Evolutionary conservation across 2,329 filamentous ascomycete species (phyloP).

Genomic region (Ceratocystiopsis sp.): DNA sequence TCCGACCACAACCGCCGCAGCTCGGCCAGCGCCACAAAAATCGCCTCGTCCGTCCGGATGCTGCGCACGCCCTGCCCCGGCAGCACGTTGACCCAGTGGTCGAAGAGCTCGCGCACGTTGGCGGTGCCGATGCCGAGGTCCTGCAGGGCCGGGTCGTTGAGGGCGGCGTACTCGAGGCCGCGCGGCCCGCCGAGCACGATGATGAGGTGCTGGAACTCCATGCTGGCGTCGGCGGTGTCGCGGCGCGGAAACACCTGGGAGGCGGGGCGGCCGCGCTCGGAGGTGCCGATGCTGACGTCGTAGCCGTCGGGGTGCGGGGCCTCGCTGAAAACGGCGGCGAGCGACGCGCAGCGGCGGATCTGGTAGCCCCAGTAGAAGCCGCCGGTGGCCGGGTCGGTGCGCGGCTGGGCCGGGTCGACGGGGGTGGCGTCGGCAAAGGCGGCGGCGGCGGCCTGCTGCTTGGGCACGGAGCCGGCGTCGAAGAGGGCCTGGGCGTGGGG

Average conservation of each 20-base stretch:
- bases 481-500: constrained; percentile 15
- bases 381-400: constrained; percentile 36
- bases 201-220: constrained; percentile 51
- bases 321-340: constrained; percentile 64
- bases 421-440: constrained; percentile 32
- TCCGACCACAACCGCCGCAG: constrained; percentile 41
- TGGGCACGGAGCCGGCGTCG: too few species aligned
- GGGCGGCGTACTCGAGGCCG: constrained; percentile 60
- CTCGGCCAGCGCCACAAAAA: constrained; percentile 59
- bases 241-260: constrained; percentile 27
- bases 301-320: constrained; percentile 61
- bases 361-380: constrained; percentile 82
- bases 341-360: constrained; percentile 45
- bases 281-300: constrained; percentile 68
- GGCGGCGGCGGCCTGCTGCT: too few species aligned
- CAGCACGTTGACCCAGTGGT: constrained; percentile 69
- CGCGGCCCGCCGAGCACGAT: constrained; percentile 69
- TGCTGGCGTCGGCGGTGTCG: constrained; percentile 16
- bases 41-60: constrained; percentile 69
- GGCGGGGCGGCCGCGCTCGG: constrained; percentile 49
- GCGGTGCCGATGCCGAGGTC: constrained; percentile 45
- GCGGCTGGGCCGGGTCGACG: constrained; percentile 50
- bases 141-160: constrained; percentile 37
- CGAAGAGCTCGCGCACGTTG: constrained; percentile 56
- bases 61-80: constrained; percentile 67